Conservation (phyloP, 495 filamentous ascomycete species). For the Penicillium angulare region DNA sequence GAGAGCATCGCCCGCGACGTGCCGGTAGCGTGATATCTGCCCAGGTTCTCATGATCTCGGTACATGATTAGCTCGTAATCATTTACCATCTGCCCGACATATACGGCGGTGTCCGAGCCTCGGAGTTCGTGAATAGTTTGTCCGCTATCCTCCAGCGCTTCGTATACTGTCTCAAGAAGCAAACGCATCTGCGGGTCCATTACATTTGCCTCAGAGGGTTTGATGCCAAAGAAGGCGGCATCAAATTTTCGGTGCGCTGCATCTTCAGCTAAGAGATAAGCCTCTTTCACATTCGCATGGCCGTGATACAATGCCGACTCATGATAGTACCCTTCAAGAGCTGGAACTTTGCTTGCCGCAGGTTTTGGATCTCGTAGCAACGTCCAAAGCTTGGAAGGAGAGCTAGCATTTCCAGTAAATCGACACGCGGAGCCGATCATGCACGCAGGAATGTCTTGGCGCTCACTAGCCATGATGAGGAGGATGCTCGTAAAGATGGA, state of each 20-base stretch:
- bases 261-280: constrained; percentile 41
- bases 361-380: too few species aligned
- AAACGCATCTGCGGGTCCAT: constrained; percentile 46
- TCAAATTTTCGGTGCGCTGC: constrained; percentile 34
- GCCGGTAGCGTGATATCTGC: constrained; percentile 36
- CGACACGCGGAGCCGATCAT: too few species aligned
- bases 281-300: constrained; percentile 17
- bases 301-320: constrained; percentile 13
- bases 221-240: constrained; percentile 53
- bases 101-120: constrained; percentile 9
- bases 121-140: not conserved
- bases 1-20: constrained; percentile 29
- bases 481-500: too few species aligned
- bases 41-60: constrained; percentile 40
- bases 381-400: too few species aligned
- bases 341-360: too few species aligned
- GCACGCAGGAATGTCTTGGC: too few species aligned
- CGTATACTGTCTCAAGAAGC: constrained; percentile 55
- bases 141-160: constrained; percentile 44
- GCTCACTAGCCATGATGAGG: too few species aligned
- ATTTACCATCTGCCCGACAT: constrained; percentile 35
- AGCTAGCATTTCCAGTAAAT: too few species aligned
- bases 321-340: constrained; percentile 17
- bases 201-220: constrained; percentile 39
- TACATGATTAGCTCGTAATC: constrained; percentile 17